Base-by-base conservation (phyloP, 2,329 filamentous ascomycete species). In the Beauveria sp. region DNA sequence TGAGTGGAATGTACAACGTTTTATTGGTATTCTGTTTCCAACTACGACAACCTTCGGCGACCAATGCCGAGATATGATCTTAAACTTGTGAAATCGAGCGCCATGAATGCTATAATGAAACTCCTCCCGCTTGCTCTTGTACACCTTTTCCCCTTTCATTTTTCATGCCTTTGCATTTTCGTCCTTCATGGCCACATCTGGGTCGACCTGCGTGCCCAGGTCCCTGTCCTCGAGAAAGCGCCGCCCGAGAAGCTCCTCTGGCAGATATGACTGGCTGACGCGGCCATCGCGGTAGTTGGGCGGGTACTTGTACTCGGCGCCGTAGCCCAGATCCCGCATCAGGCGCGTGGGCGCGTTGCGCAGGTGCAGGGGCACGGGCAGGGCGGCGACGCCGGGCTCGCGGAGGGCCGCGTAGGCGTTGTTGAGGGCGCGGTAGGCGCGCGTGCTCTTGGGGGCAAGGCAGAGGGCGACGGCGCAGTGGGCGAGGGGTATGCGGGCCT, bases 251-350 rank as follows among this genome's bases (percentile, higher is more conserved):
- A 99, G 74, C 61, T 83, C 83, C 12, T 91, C 88, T 0, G 95
- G 95, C n/a, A 99, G 74, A 74, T 98, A 99, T 26, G 93, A 89
- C 76, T 99, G 95, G 65, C 80, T 83, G 0, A 98, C 93, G 67
- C 78, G 84, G 0, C 95, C 95, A 64, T 93, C 86, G 56, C 83
- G 76, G 70, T 93, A 99, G 67, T 96, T 90, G 0, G 95, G 95
- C 67, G 96, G 96, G 71, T 99, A 98, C 74, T 98, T 98, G 75
- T 99, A 99, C 72, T 92, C 90, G 55, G 86, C 88, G 0, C 93
- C 93, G 70, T 92, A 96, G 0, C 91, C 93, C 66, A 98, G 77
- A 67, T 97, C 93, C 69, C 93, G 90, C 93, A 99, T 96, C 66
- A 98, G 73, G 66, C 88, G 83, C 1, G 95, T 98, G 0, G 95